These are phyloP conservation scores for Inosperma sp. DNA, from an alignment of 768 basidiomycete genomes.

Conservation along the genomic window DNA sequence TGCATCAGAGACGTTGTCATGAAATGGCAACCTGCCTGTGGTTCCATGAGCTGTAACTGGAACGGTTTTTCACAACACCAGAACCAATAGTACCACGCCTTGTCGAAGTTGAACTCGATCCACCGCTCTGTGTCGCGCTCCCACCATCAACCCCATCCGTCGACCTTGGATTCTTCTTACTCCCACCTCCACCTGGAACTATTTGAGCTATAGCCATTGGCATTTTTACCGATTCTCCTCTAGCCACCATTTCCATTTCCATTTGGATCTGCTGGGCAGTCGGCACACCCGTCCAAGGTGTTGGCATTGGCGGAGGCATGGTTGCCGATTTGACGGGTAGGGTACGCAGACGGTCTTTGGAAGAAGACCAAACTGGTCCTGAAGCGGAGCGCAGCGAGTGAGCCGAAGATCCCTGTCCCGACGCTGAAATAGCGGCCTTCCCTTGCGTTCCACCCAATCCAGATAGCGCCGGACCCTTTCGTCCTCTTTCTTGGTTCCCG, in stretches of 20 bases:
- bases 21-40: too few species aligned
- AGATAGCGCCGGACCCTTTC: neutral
- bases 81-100: neutral
- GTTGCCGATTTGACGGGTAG: neutral
- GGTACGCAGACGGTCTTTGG: neutral
- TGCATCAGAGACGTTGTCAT: too few species aligned
- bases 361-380: neutral
- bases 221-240: too few species aligned
- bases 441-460: neutral
- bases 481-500: too few species aligned
- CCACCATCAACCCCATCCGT: too few species aligned
- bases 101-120: slow-evolving; percentile 1
- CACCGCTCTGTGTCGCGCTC: too few species aligned
- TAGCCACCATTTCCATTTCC: neutral
- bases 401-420: neutral
- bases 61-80: slow-evolving; percentile 2
- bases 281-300: slow-evolving; percentile 5
- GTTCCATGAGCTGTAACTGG: too few species aligned
- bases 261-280: neutral
- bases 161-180: too few species aligned
- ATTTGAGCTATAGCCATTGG: too few species aligned
- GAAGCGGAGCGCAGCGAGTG: slow-evolving; percentile 3
- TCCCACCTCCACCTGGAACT: too few species aligned
- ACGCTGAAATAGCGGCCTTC: neutral
- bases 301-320: neutral